Base-by-base conservation (phyloP, 2,329 filamentous ascomycete genomes). In the Raffaelea deltoideospora region DNA sequence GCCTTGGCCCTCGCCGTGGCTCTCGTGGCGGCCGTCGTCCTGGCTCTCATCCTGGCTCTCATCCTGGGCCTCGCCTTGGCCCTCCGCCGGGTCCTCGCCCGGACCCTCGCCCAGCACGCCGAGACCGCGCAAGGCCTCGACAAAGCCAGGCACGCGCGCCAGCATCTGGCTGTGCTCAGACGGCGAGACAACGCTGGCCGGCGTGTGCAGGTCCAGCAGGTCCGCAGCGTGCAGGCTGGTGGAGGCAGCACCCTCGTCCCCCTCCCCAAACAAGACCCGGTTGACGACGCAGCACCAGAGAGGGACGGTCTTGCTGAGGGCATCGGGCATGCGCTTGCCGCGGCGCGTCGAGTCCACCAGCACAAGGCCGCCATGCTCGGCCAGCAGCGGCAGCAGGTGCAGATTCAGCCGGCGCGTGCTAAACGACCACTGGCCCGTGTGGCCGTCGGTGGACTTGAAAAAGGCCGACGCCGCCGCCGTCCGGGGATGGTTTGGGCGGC, bases 361-460 rank as follows among this genome's bases (percentile, higher is more conserved):
- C 41, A 96, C 78, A 54, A 77, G 76, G 26, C 75, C 76, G 44
- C 29, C 74, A 55, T 72, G 52, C 38, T 61, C 50, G 42, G 69
- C 74, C 37, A 88, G 67, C 29, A 87, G 50, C 24, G 76, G 67
- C 34, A 95, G 55, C 14, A 96, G 53, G 45, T 93, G 82, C 48
- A 94, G 53, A 53, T 98, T 98, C 50, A 96, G 58, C 45, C 90
- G 67, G 43, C 90, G 64, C 18, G 79, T 70, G 57, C 83, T 94
- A 52, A 96, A 94, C 42, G 77, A 72, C 90, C 90, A 98, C 50
- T 92, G 77, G 9, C 83, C 78, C 36, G 77, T 76, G 55, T 98
- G 90, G 1, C 90, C 90, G 59, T 98, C 90, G 2, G 90, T 98
- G 58, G 84, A 93, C 65, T 98, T 98, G 60, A 96, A 98, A 58